These are phyloP conservation scores for Mrakia frigida DNA, from an alignment of 768 basidiomycete genomes.

Conservation along the genomic window DNA sequence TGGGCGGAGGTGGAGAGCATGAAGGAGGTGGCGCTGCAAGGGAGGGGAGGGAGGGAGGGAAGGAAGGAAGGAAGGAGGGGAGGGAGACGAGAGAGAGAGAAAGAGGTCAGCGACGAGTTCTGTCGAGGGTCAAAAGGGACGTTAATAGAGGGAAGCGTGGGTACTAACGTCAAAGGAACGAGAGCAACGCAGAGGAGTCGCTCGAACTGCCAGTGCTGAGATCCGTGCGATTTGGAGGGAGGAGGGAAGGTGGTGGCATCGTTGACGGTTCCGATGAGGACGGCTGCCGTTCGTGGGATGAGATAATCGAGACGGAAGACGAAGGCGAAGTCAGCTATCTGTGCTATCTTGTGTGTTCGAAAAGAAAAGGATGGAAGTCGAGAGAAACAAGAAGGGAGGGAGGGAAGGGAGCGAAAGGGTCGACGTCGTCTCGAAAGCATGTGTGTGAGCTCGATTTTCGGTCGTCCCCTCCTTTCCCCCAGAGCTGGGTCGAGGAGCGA, in stretches of 20 bases:
- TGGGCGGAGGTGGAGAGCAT: conserved; percentile 30
- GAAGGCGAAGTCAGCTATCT: not conserved
- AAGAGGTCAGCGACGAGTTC: not conserved
- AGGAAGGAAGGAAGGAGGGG: not conserved
- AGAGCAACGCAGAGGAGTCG: conserved; percentile 80
- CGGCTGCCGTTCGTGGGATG: conserved; percentile 54
- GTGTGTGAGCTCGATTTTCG: not conserved
- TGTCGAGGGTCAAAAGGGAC: no score
- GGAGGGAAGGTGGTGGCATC: conserved; percentile 87
- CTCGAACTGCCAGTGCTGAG: conserved; percentile 90
- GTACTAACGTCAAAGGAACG: conserved; percentile 64
- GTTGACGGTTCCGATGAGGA: conserved; percentile 87
- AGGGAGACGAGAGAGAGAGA: not conserved
- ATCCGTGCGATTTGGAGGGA: conserved; percentile 64
- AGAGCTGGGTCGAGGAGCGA: not conserved
- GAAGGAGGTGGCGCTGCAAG: conserved; percentile 26
- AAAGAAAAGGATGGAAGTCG: not conserved
- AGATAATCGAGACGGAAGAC: not conserved
- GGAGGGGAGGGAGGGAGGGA: not conserved
- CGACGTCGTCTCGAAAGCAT: not conserved
- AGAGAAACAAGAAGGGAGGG: no score
- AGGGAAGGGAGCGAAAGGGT: not conserved
- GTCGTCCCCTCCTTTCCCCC: not conserved
- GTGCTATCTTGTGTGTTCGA: not conserved
- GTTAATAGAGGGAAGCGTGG: not conserved